Conservation (phyloP, 345 rosid species). For the Camelina laxa region DNA sequence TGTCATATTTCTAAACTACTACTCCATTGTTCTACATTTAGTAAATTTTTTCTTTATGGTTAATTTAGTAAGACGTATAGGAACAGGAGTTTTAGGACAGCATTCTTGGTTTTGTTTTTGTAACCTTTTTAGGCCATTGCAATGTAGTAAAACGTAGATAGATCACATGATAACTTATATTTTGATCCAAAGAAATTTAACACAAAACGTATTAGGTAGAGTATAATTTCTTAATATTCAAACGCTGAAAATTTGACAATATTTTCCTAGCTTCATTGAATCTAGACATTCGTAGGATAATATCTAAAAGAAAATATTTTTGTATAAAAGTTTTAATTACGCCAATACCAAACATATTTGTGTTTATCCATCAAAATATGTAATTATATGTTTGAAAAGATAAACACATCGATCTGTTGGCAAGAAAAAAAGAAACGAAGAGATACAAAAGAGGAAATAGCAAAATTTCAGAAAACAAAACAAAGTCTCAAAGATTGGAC, state of each 20-base stretch:
- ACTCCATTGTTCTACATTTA: background rate
- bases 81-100: background rate
- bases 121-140: background rate
- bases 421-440: background rate
- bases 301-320: background rate
- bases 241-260: background rate
- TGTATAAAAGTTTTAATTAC: background rate
- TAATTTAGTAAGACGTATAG: background rate
- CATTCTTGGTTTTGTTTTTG: background rate
- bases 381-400: background rate
- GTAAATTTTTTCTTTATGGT: conserved; percentile 3
- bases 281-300: background rate
- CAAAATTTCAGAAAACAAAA: background rate
- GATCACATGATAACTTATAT: background rate
- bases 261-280: background rate
- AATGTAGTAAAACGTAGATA: background rate
- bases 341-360: conserved; percentile 23
- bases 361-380: conserved; percentile 19
- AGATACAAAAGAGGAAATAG: too few species aligned
- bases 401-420: background rate
- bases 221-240: background rate
- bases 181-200: background rate
- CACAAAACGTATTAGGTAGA: background rate
- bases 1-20: background rate
- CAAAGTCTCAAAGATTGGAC: conserved; percentile 16